Percentiles rank a stretch among this genome's conserved stretches.
Evolutionary conservation across 306 rosid species (phyloP).

Genomic region (Ammopiptanthus mongolicus): DNA sequence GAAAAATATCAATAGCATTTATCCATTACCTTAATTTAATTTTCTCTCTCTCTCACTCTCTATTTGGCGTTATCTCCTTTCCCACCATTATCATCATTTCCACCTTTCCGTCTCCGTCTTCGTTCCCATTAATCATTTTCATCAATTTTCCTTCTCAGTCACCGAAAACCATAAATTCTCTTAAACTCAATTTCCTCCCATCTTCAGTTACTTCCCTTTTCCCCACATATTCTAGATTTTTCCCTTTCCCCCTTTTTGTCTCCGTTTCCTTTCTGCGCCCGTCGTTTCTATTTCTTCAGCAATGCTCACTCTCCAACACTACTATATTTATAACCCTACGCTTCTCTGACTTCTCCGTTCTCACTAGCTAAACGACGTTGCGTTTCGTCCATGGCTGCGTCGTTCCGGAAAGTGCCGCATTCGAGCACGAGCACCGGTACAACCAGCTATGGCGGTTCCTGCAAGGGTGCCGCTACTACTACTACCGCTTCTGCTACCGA

Average conservation of each 20-base stretch:
- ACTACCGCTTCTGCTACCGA: too few relatives aligned
- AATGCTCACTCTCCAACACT: not conserved
- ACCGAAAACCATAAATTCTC: not conserved
- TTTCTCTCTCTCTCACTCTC: not conserved
- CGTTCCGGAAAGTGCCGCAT: slow-evolving; percentile 45
- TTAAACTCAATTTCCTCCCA: too few relatives aligned
- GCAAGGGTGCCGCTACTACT: slow-evolving; percentile 9
- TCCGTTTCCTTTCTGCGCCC: not conserved
- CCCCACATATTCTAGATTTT: not conserved
- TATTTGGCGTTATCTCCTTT: not conserved
- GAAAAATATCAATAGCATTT: not conserved
- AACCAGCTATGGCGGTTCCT: slow-evolving; percentile 7
- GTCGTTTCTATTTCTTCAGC: not conserved
- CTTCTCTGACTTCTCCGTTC: not conserved
- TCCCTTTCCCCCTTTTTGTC: not conserved
- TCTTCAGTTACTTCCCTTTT: not conserved
- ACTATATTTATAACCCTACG: not conserved
- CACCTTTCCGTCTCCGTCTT: not conserved
- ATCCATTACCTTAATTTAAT: not conserved
- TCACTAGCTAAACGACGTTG: not conserved
- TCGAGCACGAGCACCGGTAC: slow-evolving; percentile 29
- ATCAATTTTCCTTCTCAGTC: not conserved
- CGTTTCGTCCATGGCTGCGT: slow-evolving; percentile 37
- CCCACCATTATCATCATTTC: not conserved
- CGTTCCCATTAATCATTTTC: too few relatives aligned